Conservation (phyloP, 2,329 filamentous ascomycete genomes). For the Aspergillus cejpii region DNA sequence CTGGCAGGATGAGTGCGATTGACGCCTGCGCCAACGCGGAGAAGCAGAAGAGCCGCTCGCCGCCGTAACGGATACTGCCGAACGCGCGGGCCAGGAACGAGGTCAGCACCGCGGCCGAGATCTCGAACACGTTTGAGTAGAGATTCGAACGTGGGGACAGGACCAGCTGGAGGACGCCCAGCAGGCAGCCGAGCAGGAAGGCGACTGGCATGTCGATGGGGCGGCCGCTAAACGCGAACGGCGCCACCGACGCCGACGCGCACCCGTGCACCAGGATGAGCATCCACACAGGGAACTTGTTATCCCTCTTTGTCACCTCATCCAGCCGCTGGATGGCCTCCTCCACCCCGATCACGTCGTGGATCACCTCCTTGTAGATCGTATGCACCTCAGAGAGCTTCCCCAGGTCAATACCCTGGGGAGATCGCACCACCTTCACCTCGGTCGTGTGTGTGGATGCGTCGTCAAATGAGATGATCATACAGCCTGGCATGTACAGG, state of each 20-base stretch:
- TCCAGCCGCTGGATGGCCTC: slow-evolving; percentile 42
- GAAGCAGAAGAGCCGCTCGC: slow-evolving; percentile 58
- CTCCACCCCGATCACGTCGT: slow-evolving; percentile 45
- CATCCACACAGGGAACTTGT: slow-evolving; percentile 51
- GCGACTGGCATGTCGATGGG: slow-evolving; percentile 73
- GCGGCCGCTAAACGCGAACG: slow-evolving; percentile 72
- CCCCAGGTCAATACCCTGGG: slow-evolving; percentile 43
- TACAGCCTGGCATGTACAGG: slow-evolving; percentile 84
- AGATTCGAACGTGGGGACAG: slow-evolving; percentile 68
- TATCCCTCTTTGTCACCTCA: slow-evolving; percentile 53
- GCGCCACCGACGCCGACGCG: slow-evolving; percentile 60
- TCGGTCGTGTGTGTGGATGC: slow-evolving; percentile 44
- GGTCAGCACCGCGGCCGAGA: slow-evolving; percentile 58
- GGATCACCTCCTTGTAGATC: slow-evolving; percentile 47
- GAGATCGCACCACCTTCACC: slow-evolving; percentile 42
- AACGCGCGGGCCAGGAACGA: slow-evolving; percentile 64
- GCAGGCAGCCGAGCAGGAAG: slow-evolving; percentile 67
- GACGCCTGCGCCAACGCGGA: slow-evolving; percentile 65
- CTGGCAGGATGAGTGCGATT: slow-evolving; percentile 66
- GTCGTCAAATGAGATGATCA: slow-evolving; percentile 84
- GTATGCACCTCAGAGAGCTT: slow-evolving; percentile 43
- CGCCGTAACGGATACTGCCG: slow-evolving; percentile 56
- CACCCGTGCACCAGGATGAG: slow-evolving; percentile 65
- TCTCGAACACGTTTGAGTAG: slow-evolving; percentile 59
- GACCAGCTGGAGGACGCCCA: slow-evolving; percentile 70